phyloP scores from a whole-genome alignment of 1,139 yeast genomes.

The Blastobotrys indianensis region DNA sequence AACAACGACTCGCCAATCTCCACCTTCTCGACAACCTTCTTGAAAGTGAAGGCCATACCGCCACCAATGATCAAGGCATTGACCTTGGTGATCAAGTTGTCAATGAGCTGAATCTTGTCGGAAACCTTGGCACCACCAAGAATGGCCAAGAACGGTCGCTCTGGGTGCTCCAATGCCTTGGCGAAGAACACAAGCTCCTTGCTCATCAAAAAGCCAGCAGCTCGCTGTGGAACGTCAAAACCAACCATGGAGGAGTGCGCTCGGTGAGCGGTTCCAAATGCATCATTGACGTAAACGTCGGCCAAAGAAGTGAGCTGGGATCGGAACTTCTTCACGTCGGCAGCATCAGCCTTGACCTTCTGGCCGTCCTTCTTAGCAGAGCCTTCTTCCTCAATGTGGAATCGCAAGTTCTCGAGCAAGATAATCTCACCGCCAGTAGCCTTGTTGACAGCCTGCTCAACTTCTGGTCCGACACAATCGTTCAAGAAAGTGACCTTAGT shows the following conservation, averaged over 20 bases:
- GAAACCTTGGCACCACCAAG: slow-evolving; percentile 98
- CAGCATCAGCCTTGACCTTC: slow-evolving; percentile 84
- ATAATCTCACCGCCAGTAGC: slow-evolving; percentile 69
- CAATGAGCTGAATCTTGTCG: slow-evolving; percentile 95
- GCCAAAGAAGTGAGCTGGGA: slow-evolving; percentile 79
- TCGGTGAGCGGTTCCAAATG: slow-evolving; percentile 98
- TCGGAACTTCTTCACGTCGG: slow-evolving; percentile 80
- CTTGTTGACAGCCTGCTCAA: slow-evolving; percentile 64
- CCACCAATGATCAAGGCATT: slow-evolving; percentile 91
- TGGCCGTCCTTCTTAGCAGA: slow-evolving; percentile 82
- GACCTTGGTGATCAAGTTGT: slow-evolving; percentile 93
- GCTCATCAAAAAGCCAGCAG: slow-evolving; percentile 95
- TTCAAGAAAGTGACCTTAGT: slow-evolving; percentile 67
- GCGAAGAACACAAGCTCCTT: slow-evolving; percentile 95
- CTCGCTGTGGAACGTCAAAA: slow-evolving; percentile 84
- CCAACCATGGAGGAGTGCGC: slow-evolving; percentile 99
- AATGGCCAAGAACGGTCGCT: slow-evolving; percentile 94
- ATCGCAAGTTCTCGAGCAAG: slow-evolving; percentile 91
- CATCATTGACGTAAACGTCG: slow-evolving; percentile 94
- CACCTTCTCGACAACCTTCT: slow-evolving; percentile 80
- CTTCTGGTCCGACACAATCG: slow-evolving; percentile 88
- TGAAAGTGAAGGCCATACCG: slow-evolving; percentile 99
- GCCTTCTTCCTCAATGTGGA: slow-evolving; percentile 95
- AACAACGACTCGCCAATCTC: slow-evolving; percentile 80
- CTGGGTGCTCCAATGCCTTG: slow-evolving; percentile 95